phyloP scores from a whole-genome alignment of 1,139 yeast genomes.

The Kluyveromyces marxianus region DNA sequence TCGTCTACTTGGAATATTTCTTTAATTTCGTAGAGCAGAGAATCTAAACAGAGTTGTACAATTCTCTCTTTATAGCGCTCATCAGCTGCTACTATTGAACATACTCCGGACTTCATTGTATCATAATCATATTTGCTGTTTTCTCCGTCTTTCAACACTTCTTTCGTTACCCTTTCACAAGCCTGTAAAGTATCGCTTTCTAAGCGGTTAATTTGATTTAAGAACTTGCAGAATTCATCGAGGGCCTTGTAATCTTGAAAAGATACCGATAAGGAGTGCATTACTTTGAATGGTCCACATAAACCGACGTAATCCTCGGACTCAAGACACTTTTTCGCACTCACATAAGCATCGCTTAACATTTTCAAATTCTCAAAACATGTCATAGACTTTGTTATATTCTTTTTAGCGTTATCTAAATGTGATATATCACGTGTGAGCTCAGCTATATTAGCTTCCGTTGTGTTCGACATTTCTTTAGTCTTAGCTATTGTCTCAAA shows the following conservation, averaged over 20 bases:
- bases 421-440: slow-evolving; percentile 75
- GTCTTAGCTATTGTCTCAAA: slow-evolving; percentile 39
- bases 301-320: slow-evolving; percentile 58
- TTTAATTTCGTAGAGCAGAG: slow-evolving; percentile 64
- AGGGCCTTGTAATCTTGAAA: slow-evolving; percentile 81
- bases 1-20: slow-evolving; percentile 69
- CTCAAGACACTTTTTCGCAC: slow-evolving; percentile 44
- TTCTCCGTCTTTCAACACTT: slow-evolving; percentile 4
- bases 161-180: slow-evolving; percentile 27
- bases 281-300: slow-evolving; percentile 62
- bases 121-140: slow-evolving; percentile 18
- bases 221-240: slow-evolving; percentile 66
- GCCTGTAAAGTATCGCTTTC: slow-evolving; percentile 51
- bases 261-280: slow-evolving; percentile 59
- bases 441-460: slow-evolving; percentile 55
- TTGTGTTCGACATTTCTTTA: slow-evolving; percentile 41
- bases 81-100: slow-evolving; percentile 62
- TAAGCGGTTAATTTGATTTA: slow-evolving; percentile 54
- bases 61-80: slow-evolving; percentile 53
- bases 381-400: slow-evolving; percentile 77
- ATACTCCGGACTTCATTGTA: slow-evolving; percentile 42
- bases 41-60: slow-evolving; percentile 65
- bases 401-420: slow-evolving; percentile 75
- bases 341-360: slow-evolving; percentile 70
- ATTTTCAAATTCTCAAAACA: slow-evolving; percentile 81